phyloP scores from a whole-genome alignment of 176 grass and related monocot genomes.

The Carex cristatella region DNA sequence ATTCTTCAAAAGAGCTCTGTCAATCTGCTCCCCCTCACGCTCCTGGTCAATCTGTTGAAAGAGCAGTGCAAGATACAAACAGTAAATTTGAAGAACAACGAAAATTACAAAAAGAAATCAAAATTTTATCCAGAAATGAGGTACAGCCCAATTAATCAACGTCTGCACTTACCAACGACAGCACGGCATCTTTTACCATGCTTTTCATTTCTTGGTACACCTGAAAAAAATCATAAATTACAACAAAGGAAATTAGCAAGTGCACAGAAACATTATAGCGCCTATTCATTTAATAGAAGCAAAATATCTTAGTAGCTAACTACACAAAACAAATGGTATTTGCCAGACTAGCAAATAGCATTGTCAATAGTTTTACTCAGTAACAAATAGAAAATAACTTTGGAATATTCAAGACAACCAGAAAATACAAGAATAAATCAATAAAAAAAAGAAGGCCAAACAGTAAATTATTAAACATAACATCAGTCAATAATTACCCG shows the following conservation, averaged over 20 bases:
- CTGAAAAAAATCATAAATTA: conserved; percentile 27
- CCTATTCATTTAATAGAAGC: not conserved
- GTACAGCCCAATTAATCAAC: conserved; percentile 2
- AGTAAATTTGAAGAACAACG: not conserved
- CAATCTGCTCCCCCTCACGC: conserved; percentile 88
- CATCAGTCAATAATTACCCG: conserved; percentile 30
- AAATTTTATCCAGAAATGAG: not conserved
- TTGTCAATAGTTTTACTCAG: not conserved
- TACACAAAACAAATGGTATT: not conserved
- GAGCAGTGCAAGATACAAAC: not conserved
- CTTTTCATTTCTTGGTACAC: conserved; percentile 88
- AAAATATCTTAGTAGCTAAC: not conserved
- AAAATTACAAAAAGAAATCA: not conserved
- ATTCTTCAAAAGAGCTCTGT: conserved; percentile 86
- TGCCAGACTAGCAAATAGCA: not conserved
- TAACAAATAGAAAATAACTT: not conserved
- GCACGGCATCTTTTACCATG: conserved; percentile 74
- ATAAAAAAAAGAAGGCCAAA: not conserved
- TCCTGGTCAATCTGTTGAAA: conserved; percentile 87
- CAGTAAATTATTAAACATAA: not conserved
- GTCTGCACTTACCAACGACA: conserved; percentile 57
- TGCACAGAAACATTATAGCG: not conserved
- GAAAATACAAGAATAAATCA: not conserved
- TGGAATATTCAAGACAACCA: not conserved
- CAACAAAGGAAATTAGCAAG: not conserved